Percentiles rank a stretch among this genome's conserved stretches.
Conservation (phyloP, 2,329 filamentous ascomycete genomes). For the Cladosporium sp. region DNA sequence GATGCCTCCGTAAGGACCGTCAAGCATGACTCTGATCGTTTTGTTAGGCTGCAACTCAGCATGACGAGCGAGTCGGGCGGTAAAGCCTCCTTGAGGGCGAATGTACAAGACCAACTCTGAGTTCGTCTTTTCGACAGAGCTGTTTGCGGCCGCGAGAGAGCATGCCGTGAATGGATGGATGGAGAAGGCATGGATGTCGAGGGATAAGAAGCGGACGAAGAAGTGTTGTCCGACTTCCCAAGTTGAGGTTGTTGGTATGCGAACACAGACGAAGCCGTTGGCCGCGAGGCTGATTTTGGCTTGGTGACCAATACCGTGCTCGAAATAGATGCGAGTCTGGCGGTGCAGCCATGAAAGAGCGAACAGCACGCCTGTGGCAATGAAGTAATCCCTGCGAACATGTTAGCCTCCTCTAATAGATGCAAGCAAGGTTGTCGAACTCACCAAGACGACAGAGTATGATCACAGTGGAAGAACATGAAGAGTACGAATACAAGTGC, state of each 20-base stretch:
- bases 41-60: constrained; percentile 36
- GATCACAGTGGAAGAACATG: constrained; percentile 59
- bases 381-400: constrained; percentile 50
- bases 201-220: constrained; percentile 50
- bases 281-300: constrained; percentile 41
- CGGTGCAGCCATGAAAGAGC: constrained; percentile 44
- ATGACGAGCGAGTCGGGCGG: constrained; percentile 41
- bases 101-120: constrained; percentile 53
- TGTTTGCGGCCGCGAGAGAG: constrained; percentile 37
- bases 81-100: constrained; percentile 48
- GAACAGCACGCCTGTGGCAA: constrained; percentile 53
- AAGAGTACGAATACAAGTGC: constrained; percentile 54
- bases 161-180: constrained; percentile 55
- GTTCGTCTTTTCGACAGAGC: constrained; percentile 15
- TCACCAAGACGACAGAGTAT: constrained; percentile 50
- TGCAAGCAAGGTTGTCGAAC: not conserved
- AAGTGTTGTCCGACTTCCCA: constrained; percentile 55
- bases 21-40: constrained; percentile 47
- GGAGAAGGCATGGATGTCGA: constrained; percentile 43
- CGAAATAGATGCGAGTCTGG: constrained; percentile 45
- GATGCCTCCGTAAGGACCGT: constrained; percentile 58
- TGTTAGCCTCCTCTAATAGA: constrained; percentile 30
- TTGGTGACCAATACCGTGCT: constrained; percentile 44
- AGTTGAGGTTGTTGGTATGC: constrained; percentile 39
- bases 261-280: constrained; percentile 41